Percentiles rank a stretch among this genome's conserved stretches.
These are phyloP conservation scores for Trichoderma polysporum DNA, from an alignment of 2,329 filamentous ascomycete genomes.

Conservation along the genomic window DNA sequence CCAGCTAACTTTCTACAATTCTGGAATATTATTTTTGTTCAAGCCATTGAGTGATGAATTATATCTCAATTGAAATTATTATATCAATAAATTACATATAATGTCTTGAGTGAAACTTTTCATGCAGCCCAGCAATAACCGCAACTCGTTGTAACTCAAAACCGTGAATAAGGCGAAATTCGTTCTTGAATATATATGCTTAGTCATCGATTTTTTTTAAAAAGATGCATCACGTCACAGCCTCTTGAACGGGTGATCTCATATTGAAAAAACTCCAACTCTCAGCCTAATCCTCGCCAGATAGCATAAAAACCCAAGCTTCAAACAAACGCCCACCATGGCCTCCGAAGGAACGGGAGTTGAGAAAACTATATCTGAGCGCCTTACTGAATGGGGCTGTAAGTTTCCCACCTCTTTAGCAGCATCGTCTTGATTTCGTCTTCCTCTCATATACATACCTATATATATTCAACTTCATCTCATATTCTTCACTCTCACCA, in stretches of 20 bases:
- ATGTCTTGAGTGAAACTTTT: not conserved
- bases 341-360: not conserved
- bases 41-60: not conserved
- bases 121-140: no score
- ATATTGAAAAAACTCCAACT: not conserved
- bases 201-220: conserved; percentile 2
- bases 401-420: conserved; percentile 7
- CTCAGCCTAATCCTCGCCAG: not conserved
- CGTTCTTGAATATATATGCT: not conserved
- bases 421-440: no score
- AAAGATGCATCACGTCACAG: conserved; percentile 9
- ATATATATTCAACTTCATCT: no score
- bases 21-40: no score
- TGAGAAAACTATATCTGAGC: conserved; percentile 19
- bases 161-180: not conserved
- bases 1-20: not conserved
- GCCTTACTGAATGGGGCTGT: conserved; percentile 22
- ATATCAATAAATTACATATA: not conserved
- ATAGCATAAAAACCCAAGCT: not conserved
- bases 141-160: not conserved
- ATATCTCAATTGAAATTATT: not conserved
- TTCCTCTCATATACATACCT: not conserved
- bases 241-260: not conserved
- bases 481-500: not conserved
- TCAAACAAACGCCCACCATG: not conserved